A percentile compares a stretch with the other conserved stretches of the same genome.
phyloP scores from a whole-genome alignment of 805 yeast genomes.

The Lachancea sp. region DNA sequence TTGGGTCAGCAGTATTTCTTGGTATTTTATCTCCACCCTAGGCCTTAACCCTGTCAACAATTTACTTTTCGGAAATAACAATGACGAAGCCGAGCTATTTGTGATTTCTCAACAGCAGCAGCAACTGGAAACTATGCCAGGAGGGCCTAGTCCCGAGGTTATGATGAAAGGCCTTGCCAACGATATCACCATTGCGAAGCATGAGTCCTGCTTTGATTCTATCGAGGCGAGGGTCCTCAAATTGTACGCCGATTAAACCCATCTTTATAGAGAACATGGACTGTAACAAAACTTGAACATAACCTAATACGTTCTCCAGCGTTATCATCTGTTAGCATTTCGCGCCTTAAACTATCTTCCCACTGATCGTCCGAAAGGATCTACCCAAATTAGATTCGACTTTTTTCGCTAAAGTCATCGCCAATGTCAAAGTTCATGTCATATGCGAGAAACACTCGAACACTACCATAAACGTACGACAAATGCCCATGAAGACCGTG shows the following conservation, averaged over 20 bases:
- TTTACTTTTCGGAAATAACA: slow-evolving; percentile 41
- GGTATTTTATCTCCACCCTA: slow-evolving; percentile 86
- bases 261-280: no score
- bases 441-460: neutral
- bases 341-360: no score
- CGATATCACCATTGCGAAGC: slow-evolving; percentile 56
- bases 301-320: no score
- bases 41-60: slow-evolving; percentile 79
- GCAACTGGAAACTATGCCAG: slow-evolving; percentile 40
- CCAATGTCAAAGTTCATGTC: no score
- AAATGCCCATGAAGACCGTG: slow-evolving; percentile 38
- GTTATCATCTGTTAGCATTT: no score
- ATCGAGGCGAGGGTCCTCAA: slow-evolving; percentile 53
- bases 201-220: slow-evolving; percentile 49
- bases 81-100: slow-evolving; percentile 26
- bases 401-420: no score
- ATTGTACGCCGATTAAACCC: slow-evolving; percentile 11
- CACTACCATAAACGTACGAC: neutral
- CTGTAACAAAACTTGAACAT: no score
- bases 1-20: slow-evolving; percentile 89
- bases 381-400: no score
- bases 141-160: slow-evolving; percentile 57
- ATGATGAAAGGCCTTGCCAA: slow-evolving; percentile 67
- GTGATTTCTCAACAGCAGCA: slow-evolving; percentile 24
- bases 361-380: no score